Percentiles rank a stretch among this genome's conserved stretches.
Evolutionary conservation across 2,329 filamentous ascomycete genomes (phyloP).

Genomic region (Boeremia lycopersici): DNA sequence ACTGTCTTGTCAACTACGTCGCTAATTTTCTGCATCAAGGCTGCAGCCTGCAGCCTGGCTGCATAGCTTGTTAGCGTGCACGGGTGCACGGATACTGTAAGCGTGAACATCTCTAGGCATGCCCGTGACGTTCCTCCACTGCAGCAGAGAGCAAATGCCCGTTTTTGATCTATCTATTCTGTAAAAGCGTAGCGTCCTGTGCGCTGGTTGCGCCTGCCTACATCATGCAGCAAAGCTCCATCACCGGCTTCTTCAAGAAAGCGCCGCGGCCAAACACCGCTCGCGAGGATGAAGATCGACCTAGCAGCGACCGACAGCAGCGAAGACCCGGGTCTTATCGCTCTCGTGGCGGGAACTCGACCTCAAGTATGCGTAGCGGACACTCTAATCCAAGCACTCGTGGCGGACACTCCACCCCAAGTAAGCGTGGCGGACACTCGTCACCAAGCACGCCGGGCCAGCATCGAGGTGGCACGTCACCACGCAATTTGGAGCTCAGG

Average conservation of each 20-base stretch:
- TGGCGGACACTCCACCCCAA: background rate
- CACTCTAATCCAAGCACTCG: slow-evolving; percentile 3
- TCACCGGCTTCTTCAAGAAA: slow-evolving; percentile 28
- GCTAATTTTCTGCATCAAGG: no score
- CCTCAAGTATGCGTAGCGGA: background rate
- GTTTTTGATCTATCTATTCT: no score
- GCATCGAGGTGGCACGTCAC: slow-evolving; percentile 24
- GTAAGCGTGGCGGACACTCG: background rate
- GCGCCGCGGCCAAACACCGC: slow-evolving; percentile 10
- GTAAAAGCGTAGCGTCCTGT: background rate
- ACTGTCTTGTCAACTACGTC: no score
- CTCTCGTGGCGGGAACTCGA: background rate
- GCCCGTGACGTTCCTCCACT: background rate
- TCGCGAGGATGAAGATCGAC: background rate
- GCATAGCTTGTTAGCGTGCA: no score
- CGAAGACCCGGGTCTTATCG: slow-evolving; percentile 26
- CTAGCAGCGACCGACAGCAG: slow-evolving; percentile 4
- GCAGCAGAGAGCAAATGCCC: background rate
- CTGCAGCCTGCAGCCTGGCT: no score
- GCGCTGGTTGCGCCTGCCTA: background rate
- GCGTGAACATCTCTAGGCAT: background rate
- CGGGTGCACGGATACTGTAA: no score
- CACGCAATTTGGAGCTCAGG: slow-evolving; percentile 32
- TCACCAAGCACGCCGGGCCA: slow-evolving; percentile 10
- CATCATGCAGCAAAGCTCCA: slow-evolving; percentile 32